Evolutionary conservation across 2,329 filamentous ascomycete genomes (phyloP), one percentile per base, ranked within the genome.

Genomic region (Penicillium sp.): DNA sequence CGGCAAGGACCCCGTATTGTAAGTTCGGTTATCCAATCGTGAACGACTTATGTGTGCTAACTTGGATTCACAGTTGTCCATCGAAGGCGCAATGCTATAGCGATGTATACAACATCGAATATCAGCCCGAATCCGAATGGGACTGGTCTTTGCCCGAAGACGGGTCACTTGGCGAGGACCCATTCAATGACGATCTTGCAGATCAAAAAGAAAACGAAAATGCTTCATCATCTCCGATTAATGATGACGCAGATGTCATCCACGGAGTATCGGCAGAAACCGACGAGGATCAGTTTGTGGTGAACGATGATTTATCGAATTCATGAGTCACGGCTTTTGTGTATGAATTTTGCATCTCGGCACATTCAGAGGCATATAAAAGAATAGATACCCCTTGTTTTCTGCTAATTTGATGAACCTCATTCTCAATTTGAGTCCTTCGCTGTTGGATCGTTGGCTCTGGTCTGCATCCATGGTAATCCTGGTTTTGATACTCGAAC

Each of bases 1-100:
- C 50, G 68, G 69, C 31, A 63, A 68, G 59, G 65, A 69, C 39
- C 55, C 70, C 33, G 64, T 74, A n/a, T 65, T 66, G 69, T 73
- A 54, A 61, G 69, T 64, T 46, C 18, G 6, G 9, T 13, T 40
- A 20, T 31, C 8, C 42, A 6, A 5, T 13, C 18, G 10, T 4
- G 24, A n/a, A 6, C n/a, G 9, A 20, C 8, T 20, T 18, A 18
- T 45, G 18, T 41, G 20, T 41, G 44, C 52, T 56, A 42, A 56
- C 38, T 1, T 27, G 8, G 40, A 6, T 25, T 3, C 50, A 4
- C 18, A 66, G 64, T 54, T 66, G 64, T 47, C 64, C 63, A 6
- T 42, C 53, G 24, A 61, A 61, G 37, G 42, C 39, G 5, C 56
- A 62, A 33, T 66, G 64, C 31, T 64, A 62, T 29, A 44, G 43